Base-by-base conservation (phyloP, 2,329 filamentous ascomycete genomes). In the Tolypocladium album region DNA sequence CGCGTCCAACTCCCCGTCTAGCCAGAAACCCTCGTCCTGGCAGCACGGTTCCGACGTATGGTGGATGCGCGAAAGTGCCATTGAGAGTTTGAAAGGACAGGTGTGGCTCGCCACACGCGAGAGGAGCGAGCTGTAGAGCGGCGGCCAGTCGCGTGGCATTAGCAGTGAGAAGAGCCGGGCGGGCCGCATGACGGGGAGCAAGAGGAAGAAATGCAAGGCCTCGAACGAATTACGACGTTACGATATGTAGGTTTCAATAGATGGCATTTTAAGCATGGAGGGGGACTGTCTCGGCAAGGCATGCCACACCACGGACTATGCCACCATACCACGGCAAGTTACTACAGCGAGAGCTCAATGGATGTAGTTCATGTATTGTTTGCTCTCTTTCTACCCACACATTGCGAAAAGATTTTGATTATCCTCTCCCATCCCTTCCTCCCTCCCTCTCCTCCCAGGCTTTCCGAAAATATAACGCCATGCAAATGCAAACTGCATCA, bases 31-130 rank as follows among this genome's bases (percentile, higher is more conserved):
- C 31, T 22, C 63, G 17, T n/a, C 65, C 3, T 60, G 66, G 17
- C 66, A 66, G 24, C 64, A 63, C 11, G 62, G 62, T 6, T 73
- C 74, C 60, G 70, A 68, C 7, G 70, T 74, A 2, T 84, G 82
- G 74, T 85, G 82, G 82, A 72, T 85, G 68, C 70, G 78, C 57
- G 80, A 83, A 58, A 79, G 79, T 45, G 77, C 80, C 7, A 75
- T 85, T 17, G 82, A 85, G 67, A 73, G 74, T 43, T 68, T 85
- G 55, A 84, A 83, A 70, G 81, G 82, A 0, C 77, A 73, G 64
- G 76, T 82, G 0, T 84, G 81, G 78, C 72, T 84, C 59, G 77
- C 76, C 22, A 77, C 76, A 3, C 70, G 75, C 45, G 74, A 73
- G 40, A 70, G 65, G 3, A 69, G 62, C 8, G 69, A 71, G 60